phyloP scores from a whole-genome alignment of 202 grass and related monocot genomes.

The Hordeum pubiflorum region DNA sequence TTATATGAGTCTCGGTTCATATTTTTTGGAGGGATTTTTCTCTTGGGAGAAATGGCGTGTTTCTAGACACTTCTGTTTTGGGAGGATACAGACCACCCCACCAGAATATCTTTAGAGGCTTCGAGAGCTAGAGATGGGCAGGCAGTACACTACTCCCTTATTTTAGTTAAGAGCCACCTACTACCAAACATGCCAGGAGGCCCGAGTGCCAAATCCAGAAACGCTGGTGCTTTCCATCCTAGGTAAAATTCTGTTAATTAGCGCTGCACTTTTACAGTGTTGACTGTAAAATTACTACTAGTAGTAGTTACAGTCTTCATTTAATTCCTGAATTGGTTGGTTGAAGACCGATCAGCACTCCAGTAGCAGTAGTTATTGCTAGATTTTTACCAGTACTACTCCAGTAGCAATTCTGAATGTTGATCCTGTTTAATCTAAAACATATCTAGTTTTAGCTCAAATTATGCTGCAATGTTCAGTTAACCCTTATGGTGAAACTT shows the following conservation, averaged over 20 bases:
- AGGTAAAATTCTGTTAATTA: not conserved
- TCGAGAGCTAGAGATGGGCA: slow-evolving; percentile 24
- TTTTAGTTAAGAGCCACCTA: not conserved
- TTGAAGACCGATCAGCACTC: not conserved
- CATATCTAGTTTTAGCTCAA: not conserved
- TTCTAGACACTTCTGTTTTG: slow-evolving; percentile 27
- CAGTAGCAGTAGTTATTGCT: too few species aligned
- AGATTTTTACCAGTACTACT: too few species aligned
- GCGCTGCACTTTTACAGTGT: not conserved
- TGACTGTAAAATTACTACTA: not conserved
- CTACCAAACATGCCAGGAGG: not conserved
- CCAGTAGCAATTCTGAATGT: not conserved
- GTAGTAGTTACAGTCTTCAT: not conserved
- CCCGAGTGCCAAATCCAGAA: not conserved
- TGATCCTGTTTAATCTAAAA: not conserved
- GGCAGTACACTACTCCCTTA: not conserved
- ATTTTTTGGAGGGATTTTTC: not conserved
- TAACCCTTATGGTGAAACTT: too few species aligned
- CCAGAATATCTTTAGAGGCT: slow-evolving; percentile 17
- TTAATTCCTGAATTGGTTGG: not conserved
- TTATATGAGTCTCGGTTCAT: not conserved
- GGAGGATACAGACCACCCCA: slow-evolving; percentile 1
- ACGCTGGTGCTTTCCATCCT: slow-evolving; percentile 5
- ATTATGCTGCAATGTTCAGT: not conserved
- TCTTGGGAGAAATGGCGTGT: not conserved